These are phyloP conservation scores for Cystofilobasidium macerans DNA, from an alignment of 768 basidiomycete species.

Conservation along the genomic window DNA sequence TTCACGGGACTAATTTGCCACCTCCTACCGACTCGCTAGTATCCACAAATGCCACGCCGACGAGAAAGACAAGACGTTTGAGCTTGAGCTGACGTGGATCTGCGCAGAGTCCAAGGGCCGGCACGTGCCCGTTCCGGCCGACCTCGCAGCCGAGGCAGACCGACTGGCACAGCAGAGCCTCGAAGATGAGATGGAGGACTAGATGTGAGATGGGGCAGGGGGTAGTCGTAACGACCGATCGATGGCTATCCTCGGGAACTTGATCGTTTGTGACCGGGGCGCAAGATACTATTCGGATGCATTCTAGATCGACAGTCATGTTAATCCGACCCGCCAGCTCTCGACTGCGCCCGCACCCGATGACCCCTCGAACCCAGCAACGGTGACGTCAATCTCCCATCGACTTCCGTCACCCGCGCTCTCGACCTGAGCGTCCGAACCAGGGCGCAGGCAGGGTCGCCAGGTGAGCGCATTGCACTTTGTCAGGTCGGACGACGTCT, in stretches of 20 bases:
- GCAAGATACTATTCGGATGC: no score
- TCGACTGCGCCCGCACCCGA: not conserved
- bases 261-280: no score
- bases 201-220: slow-evolving; percentile 3
- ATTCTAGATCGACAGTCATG: not conserved
- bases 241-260: no score
- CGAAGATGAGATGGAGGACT: slow-evolving; percentile 28
- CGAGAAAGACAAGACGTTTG: slow-evolving; percentile 95
- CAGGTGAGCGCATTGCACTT: not conserved
- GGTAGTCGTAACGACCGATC: no score
- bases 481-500: not conserved
- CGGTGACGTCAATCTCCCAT: not conserved
- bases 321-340: not conserved
- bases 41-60: slow-evolving; percentile 97
- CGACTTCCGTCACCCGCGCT: not conserved
- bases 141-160: slow-evolving; percentile 75
- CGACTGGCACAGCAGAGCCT: slow-evolving; percentile 73
- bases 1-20: not conserved
- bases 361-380: not conserved
- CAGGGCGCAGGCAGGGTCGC: no score
- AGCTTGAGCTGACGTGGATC: slow-evolving; percentile 96
- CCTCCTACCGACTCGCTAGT: slow-evolving; percentile 42
- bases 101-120: slow-evolving; percentile 67
- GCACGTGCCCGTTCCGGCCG: slow-evolving; percentile 74
- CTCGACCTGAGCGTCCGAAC: no score